phyloP scores from a whole-genome alignment of 2,329 filamentous ascomycete genomes.

The Arthrobotrys megalospora region DNA sequence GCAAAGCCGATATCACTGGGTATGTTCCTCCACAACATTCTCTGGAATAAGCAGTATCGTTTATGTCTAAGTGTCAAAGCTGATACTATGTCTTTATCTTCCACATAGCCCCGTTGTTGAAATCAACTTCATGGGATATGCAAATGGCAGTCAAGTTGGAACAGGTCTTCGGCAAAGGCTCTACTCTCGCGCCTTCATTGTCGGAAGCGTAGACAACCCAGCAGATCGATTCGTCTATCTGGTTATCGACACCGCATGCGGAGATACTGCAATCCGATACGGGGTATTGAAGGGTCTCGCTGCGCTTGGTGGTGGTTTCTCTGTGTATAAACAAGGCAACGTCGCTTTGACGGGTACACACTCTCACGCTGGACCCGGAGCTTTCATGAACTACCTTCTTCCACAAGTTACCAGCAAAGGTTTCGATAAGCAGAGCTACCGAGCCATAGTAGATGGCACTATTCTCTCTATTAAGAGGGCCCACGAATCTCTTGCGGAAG shows the following conservation, averaged over 20 bases:
- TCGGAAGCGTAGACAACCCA: conserved; percentile 78
- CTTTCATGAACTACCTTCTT: conserved; percentile 93
- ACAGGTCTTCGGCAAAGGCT: conserved; percentile 88
- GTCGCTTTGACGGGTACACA: conserved; percentile 93
- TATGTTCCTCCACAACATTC: conserved; percentile 4
- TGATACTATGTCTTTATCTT: conserved; percentile 67
- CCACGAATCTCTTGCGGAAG: conserved; percentile 79
- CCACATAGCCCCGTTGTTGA: conserved; percentile 79
- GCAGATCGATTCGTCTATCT: conserved; percentile 86
- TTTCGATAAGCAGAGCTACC: conserved; percentile 88
- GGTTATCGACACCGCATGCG: conserved; percentile 87
- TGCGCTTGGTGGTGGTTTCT: conserved; percentile 76
- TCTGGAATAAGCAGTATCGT: conserved; percentile 1
- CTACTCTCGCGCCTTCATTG: conserved; percentile 90
- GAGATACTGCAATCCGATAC: conserved; percentile 88
- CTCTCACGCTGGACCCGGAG: conserved; percentile 90
- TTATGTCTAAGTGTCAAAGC: background rate
- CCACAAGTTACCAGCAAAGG: conserved; percentile 91
- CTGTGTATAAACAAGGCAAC: conserved; percentile 82
- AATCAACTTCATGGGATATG: conserved; percentile 92
- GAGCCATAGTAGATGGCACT: conserved; percentile 88
- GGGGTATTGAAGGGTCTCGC: conserved; percentile 85
- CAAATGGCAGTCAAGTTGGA: conserved; percentile 84
- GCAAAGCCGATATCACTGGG: conserved; percentile 81
- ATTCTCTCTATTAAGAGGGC: conserved; percentile 85